phyloP scores from a whole-genome alignment of 257 asterid species.

The Paulownia fortunei region DNA sequence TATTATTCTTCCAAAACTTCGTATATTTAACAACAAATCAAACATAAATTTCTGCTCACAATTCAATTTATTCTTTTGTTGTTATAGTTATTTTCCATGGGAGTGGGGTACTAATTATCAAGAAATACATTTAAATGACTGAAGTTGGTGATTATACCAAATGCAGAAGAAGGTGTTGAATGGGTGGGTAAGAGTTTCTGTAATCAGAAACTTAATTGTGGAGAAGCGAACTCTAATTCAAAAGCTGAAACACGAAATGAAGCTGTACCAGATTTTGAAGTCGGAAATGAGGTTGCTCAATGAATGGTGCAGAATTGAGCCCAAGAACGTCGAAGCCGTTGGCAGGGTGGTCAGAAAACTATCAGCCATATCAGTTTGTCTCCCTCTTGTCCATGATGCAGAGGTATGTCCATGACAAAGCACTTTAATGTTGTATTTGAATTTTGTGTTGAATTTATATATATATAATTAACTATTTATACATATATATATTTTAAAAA shows the following conservation, averaged over 20 bases:
- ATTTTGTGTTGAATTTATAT: no score
- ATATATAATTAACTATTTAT: no score
- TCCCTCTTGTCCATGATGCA: constrained; percentile 60
- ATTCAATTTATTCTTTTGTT: no score
- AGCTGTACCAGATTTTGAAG: constrained; percentile 40
- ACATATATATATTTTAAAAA: no score
- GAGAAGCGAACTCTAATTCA: constrained; percentile 51
- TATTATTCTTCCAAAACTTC: no score
- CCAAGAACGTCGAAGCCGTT: constrained; percentile 61
- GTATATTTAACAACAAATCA: no score
- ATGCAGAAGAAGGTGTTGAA: constrained; percentile 60
- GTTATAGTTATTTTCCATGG: no score
- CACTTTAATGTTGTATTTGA: no score
- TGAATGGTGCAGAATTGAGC: constrained; percentile 68
- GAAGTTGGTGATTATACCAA: no score
- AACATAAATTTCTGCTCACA: no score
- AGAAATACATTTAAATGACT: no score
- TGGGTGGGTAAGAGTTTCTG: constrained; percentile 53
- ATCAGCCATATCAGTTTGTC: constrained; percentile 62
- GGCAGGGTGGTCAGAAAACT: constrained; percentile 69
- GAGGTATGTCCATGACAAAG: constrained; percentile 50
- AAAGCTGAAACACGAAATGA: constrained; percentile 53
- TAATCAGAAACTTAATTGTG: constrained; percentile 39
- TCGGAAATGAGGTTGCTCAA: constrained; percentile 55
- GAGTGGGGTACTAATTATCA: no score